Conservation (phyloP, 345 rosid genomes). For the Citrus mangshanensis region DNA sequence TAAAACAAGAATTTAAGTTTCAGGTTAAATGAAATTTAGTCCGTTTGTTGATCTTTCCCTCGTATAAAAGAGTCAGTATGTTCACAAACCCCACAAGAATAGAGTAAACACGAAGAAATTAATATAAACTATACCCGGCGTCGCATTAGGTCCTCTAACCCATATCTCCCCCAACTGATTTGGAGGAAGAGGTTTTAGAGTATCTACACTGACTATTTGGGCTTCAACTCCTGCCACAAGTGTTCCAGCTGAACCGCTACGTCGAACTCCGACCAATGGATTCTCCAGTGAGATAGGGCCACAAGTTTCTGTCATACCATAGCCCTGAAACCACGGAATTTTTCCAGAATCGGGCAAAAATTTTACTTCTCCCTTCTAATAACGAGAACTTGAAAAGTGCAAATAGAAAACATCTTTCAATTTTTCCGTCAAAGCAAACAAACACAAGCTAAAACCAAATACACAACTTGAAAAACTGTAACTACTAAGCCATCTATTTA, state of each 20-base stretch:
- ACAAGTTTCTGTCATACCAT: conserved; percentile 88
- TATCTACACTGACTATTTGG: conserved; percentile 58
- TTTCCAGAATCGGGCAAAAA: conserved; percentile 4
- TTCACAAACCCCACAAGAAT: neutral
- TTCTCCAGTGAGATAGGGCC: conserved; percentile 63
- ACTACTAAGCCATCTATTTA: neutral
- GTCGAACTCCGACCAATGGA: conserved; percentile 35
- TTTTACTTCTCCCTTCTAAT: neutral
- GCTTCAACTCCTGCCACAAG: conserved; percentile 75
- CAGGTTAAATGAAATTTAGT: neutral
- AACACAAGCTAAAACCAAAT: neutral
- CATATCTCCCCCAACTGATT: conserved; percentile 74
- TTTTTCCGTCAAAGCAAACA: neutral
- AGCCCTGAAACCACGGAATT: conserved; percentile 56
- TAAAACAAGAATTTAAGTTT: neutral
- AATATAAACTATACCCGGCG: conserved; percentile 52
- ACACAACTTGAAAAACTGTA: neutral
- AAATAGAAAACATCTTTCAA: neutral
- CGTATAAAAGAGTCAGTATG: neutral
- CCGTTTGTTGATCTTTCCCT: too few species aligned
- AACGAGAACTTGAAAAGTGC: neutral
- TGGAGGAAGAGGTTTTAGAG: conserved; percentile 70
- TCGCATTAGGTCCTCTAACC: conserved; percentile 93
- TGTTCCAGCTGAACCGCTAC: conserved; percentile 71
- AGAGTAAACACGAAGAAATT: neutral